A percentile compares a stretch with the other conserved stretches of the same genome.
Evolutionary conservation across 2,329 filamentous ascomycete genomes (phyloP).

Genomic region (Penicillium sp.): DNA sequence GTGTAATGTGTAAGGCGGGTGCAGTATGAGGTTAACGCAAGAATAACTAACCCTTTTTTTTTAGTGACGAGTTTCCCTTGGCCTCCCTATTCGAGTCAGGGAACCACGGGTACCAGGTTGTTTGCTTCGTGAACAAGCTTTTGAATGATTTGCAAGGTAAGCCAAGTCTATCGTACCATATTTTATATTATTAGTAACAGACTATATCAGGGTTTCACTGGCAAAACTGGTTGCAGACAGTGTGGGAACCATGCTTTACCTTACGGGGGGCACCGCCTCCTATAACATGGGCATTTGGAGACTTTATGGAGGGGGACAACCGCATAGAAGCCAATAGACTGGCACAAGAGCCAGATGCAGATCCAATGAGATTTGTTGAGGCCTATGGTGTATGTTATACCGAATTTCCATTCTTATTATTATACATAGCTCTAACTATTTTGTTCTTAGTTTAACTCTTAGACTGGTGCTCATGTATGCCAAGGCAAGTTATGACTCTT

Average conservation of each 20-base stretch:
- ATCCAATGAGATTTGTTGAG: background rate
- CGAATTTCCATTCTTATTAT: no score
- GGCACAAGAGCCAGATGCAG: no score
- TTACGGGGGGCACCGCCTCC: background rate
- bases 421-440: no score
- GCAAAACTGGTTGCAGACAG: background rate
- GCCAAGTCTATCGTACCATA: no score
- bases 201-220: background rate
- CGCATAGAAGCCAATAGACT: conserved; percentile 3
- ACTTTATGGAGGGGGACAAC: conserved; percentile 8
- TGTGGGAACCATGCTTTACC: background rate
- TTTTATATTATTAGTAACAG: background rate
- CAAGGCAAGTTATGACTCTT: no score
- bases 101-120: conserved; percentile 6
- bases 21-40: no score
- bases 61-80: conserved; percentile 7
- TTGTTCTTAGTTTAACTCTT: no score
- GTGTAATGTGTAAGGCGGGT: conserved; percentile 5
- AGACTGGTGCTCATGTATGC: no score
- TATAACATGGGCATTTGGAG: conserved; percentile 1
- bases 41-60: no score
- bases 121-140: conserved; percentile 1
- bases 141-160: conserved; percentile 3
- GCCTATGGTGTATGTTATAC: conserved; percentile 9
- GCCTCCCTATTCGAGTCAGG: conserved; percentile 2